phyloP scores from a whole-genome alignment of 192 early-diverging fungal genomes.

The Podila horticola region DNA sequence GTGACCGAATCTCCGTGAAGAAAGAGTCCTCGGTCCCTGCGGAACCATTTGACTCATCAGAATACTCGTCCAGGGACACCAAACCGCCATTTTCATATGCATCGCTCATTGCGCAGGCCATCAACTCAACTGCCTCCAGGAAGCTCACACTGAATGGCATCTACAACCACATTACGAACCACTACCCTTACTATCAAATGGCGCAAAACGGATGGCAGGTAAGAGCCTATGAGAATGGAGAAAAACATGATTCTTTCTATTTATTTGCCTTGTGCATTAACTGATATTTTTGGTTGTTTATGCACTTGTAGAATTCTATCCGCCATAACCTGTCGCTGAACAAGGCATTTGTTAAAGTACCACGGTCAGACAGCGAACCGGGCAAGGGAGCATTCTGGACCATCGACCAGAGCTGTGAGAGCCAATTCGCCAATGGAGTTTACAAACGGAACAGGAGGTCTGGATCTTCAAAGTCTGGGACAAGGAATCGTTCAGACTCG shows the following conservation, averaged over 20 bases:
- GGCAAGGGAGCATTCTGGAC: constrained; percentile 91
- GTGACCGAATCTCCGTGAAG: not conserved
- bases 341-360: constrained; percentile 81
- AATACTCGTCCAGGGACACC: constrained; percentile 44
- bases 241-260: not conserved
- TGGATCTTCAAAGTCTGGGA: constrained; percentile 21
- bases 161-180: constrained; percentile 81
- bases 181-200: constrained; percentile 82
- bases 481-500: constrained; percentile 28
- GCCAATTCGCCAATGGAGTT: constrained; percentile 73
- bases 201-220: constrained; percentile 77
- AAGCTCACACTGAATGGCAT: constrained; percentile 87
- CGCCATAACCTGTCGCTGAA: constrained; percentile 88
- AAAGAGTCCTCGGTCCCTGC: constrained; percentile 4
- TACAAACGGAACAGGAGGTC: constrained; percentile 63
- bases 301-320: constrained; percentile 80
- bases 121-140: constrained; percentile 69
- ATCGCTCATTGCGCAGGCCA: constrained; percentile 84
- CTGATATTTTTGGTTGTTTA: not conserved
- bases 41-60: constrained; percentile 27
- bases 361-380: constrained; percentile 82
- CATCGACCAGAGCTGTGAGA: constrained; percentile 67
- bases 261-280: not conserved
- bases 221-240: constrained; percentile 3
- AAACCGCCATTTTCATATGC: constrained; percentile 91